These are phyloP conservation scores for Gleditsia sinensis DNA, from an alignment of 306 rosid species.

Conservation along the genomic window DNA sequence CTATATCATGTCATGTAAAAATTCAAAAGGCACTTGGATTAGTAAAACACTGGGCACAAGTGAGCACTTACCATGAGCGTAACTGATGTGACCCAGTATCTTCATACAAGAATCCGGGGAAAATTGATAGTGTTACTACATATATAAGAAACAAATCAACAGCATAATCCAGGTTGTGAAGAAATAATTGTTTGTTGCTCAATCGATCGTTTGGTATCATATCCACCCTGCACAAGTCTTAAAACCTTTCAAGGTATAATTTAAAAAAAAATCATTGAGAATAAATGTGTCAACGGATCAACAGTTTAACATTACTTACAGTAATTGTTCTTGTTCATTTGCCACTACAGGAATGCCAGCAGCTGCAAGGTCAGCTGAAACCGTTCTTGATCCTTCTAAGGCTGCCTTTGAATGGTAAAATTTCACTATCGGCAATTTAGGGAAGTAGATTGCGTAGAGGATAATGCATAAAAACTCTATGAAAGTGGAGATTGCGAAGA, in stretches of 20 bases:
- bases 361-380: constrained; percentile 80
- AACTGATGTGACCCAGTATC: constrained; percentile 73
- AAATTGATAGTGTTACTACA: constrained; percentile 68
- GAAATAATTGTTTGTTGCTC: constrained; percentile 55
- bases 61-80: constrained; percentile 64
- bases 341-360: constrained; percentile 53
- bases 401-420: constrained; percentile 79
- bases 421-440: constrained; percentile 76
- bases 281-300: neutral
- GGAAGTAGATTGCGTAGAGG: constrained; percentile 68
- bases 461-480: constrained; percentile 62
- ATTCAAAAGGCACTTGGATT: neutral
- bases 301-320: constrained; percentile 7
- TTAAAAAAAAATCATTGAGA: neutral
- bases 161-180: constrained; percentile 59
- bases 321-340: constrained; percentile 51
- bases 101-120: constrained; percentile 86
- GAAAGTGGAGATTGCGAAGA: constrained; percentile 56
- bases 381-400: constrained; percentile 82
- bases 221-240: constrained; percentile 42
- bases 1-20: too few species aligned
- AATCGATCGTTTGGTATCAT: constrained; percentile 47
- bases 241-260: neutral
- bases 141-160: constrained; percentile 59
- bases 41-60: too few species aligned